Evolutionary conservation across 352 stramenopile species (phyloP).

Genomic region (Phytophthora brassicae): DNA sequence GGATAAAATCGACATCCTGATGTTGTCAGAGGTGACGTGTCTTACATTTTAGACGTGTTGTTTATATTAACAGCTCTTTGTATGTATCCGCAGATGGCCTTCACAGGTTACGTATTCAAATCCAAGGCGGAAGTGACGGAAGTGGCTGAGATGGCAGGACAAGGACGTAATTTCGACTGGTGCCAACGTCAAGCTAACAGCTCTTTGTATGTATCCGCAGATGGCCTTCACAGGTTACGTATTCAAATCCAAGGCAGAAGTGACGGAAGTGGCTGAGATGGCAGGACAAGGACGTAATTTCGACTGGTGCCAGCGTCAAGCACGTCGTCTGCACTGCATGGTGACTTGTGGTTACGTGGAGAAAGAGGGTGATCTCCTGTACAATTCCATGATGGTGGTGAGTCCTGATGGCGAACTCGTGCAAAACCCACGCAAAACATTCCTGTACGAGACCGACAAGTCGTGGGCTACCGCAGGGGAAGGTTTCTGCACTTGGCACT

Average conservation of each 20-base stretch:
- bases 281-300: constrained; percentile 58
- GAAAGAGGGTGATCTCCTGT: constrained; percentile 41
- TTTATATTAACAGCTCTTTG: too few relatives aligned
- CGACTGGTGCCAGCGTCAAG: constrained; percentile 66
- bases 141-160: constrained; percentile 59
- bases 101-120: constrained; percentile 82
- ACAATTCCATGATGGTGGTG: constrained; percentile 85
- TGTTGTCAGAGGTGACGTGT: constrained; percentile 82
- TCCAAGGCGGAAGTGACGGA: constrained; percentile 51
- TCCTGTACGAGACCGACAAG: constrained; percentile 87
- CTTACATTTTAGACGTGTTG: too few relatives aligned
- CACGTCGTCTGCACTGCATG: constrained; percentile 58
- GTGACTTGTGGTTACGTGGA: constrained; percentile 79
- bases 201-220: constrained; percentile 41
- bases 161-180: constrained; percentile 67
- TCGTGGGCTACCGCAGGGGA: constrained; percentile 66
- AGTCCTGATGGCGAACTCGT: constrained; percentile 65
- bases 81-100: constrained; percentile 70
- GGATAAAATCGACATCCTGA: constrained; percentile 68
- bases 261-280: constrained; percentile 64
- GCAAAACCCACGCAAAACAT: constrained; percentile 78
- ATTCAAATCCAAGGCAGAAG: constrained; percentile 56
- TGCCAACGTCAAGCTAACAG: constrained; percentile 69
- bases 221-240: constrained; percentile 87
- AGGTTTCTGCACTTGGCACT: constrained; percentile 70